phyloP scores from a whole-genome alignment of 306 rosid species.

The Alnus glutinosa region DNA sequence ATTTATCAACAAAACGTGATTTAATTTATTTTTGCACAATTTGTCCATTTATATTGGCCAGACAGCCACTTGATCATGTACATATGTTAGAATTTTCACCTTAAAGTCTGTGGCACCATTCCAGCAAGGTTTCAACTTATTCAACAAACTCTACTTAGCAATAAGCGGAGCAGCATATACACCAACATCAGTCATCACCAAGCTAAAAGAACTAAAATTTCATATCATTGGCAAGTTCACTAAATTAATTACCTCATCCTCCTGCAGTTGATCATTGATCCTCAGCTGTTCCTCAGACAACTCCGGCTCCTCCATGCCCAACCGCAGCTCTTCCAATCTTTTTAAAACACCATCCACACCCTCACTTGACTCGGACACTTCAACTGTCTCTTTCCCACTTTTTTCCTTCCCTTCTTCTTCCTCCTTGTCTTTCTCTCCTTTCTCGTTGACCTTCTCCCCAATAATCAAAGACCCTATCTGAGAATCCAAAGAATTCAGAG shows the following conservation, averaged over 20 bases:
- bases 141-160: background rate
- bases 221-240: background rate
- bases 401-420: conserved; percentile 7
- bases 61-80: background rate
- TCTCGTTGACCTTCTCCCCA: conserved; percentile 15
- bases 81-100: background rate
- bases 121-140: background rate
- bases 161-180: background rate
- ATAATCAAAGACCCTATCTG: conserved; percentile 26
- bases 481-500: conserved; percentile 10
- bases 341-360: conserved; percentile 30
- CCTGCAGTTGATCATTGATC: conserved; percentile 72
- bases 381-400: conserved; percentile 2
- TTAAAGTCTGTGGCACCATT: background rate
- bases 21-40: too few relatives aligned
- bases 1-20: too few relatives aligned
- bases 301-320: conserved; percentile 39
- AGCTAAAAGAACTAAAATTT: background rate
- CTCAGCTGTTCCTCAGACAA: conserved; percentile 60
- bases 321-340: conserved; percentile 48
- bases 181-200: background rate
- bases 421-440: conserved; percentile 8
- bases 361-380: conserved; percentile 29
- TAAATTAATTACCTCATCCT: conserved; percentile 64
- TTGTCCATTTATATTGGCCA: background rate